These are phyloP conservation scores for Phytopythium helicoides DNA, from an alignment of 352 stramenopile genomes.

Conservation along the genomic window DNA sequence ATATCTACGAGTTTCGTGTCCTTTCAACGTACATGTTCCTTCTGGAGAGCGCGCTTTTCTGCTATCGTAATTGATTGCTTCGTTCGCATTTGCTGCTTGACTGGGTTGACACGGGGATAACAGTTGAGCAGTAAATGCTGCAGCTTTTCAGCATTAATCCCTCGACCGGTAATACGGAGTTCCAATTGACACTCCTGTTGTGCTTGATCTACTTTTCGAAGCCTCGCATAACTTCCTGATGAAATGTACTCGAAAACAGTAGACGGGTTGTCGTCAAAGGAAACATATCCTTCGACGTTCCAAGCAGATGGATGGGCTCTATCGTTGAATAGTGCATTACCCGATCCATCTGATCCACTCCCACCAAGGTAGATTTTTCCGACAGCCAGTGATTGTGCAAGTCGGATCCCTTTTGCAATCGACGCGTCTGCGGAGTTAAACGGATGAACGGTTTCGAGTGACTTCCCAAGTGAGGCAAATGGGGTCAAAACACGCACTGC, in stretches of 20 bases:
- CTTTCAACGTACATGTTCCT: slow-evolving; percentile 46
- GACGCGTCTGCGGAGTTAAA: slow-evolving; percentile 24
- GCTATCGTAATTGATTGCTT: slow-evolving; percentile 42
- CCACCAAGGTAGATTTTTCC: slow-evolving; percentile 22
- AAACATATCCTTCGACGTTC: slow-evolving; percentile 53
- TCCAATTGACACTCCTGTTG: slow-evolving; percentile 15
- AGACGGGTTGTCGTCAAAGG: slow-evolving; percentile 42
- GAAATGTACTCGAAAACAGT: slow-evolving; percentile 60
- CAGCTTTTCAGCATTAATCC: slow-evolving; percentile 41
- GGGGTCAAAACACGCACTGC: slow-evolving; percentile 46
- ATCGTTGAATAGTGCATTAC: neutral
- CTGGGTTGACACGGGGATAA: slow-evolving; percentile 41
- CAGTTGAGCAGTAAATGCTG: slow-evolving; percentile 54
- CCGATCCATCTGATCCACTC: slow-evolving; percentile 8
- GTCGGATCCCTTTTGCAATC: slow-evolving; percentile 37
- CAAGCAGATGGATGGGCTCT: slow-evolving; percentile 19
- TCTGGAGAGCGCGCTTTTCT: slow-evolving; percentile 71
- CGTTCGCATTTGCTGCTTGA: slow-evolving; percentile 32
- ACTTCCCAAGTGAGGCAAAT: slow-evolving; percentile 41
- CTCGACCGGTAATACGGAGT: slow-evolving; percentile 44
- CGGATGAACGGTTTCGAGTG: slow-evolving; percentile 40
- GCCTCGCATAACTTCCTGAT: slow-evolving; percentile 40
- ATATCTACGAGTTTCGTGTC: neutral
- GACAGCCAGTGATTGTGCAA: slow-evolving; percentile 41
- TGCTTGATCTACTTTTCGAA: slow-evolving; percentile 13